Evolutionary conservation across 257 asterid species (phyloP).

Genomic region (Prunella vulgaris): DNA sequence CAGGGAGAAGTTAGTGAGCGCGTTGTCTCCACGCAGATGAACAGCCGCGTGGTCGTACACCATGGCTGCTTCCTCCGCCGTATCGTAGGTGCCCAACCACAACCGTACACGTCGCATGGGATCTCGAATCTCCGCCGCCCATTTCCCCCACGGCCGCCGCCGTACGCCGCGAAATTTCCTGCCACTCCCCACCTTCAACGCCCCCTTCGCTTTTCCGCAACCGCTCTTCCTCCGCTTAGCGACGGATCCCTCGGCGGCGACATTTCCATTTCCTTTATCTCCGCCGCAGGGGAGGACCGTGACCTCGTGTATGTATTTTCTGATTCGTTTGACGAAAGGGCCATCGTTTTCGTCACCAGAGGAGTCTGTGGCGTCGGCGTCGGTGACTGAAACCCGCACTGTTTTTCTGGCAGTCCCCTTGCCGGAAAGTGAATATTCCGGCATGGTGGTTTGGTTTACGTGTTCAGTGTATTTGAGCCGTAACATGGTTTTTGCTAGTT

Average conservation of each 20-base stretch:
- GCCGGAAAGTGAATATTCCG: constrained; percentile 21
- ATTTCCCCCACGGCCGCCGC: constrained; percentile 83
- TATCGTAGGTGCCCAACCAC: constrained; percentile 79
- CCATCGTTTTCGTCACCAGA: constrained; percentile 62
- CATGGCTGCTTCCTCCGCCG: constrained; percentile 96
- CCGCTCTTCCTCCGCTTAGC: constrained; percentile 24
- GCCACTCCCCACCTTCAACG: constrained; percentile 13
- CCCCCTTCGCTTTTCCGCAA: neutral
- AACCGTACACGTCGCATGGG: constrained; percentile 67
- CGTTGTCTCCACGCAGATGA: constrained; percentile 73
- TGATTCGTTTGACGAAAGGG: constrained; percentile 32
- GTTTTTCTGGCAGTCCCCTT: constrained; percentile 9
- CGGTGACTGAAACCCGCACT: constrained; percentile 61
- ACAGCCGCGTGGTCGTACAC: constrained; percentile 91
- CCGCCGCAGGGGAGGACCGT: constrained; percentile 31
- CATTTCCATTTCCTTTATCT: constrained; percentile 15
- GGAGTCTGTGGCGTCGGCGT: constrained; percentile 84
- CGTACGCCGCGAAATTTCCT: constrained; percentile 76
- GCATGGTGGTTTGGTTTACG: constrained; percentile 24
- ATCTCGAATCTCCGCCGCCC: constrained; percentile 95
- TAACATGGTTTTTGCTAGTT: constrained; percentile 25
- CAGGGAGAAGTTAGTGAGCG: constrained; percentile 57
- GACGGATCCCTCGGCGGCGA: neutral
- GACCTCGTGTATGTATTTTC: constrained; percentile 56
- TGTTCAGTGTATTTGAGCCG: constrained; percentile 60